Percentiles rank a stretch among this genome's conserved stretches.
phyloP scores from a whole-genome alignment of 192 early-diverging fungal species.

The Coemansia sp. region DNA sequence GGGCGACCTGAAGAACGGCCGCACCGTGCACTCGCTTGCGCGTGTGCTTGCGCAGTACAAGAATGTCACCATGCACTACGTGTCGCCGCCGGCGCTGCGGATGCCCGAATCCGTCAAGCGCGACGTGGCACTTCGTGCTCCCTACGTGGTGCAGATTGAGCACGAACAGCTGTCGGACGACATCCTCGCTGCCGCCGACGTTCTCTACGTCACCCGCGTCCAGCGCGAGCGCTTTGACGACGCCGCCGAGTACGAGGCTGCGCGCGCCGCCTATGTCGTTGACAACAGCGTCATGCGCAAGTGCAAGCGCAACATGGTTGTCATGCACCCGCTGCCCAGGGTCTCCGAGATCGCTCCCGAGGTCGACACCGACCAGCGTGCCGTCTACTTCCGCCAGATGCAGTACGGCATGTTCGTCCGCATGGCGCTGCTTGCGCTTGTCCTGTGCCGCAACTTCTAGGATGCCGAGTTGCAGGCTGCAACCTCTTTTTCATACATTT shows the following conservation, averaged over 20 bases:
- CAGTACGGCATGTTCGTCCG: slow-evolving; percentile 95
- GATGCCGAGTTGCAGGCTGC: background rate
- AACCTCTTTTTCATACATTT: slow-evolving; percentile 1
- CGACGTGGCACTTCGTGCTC: slow-evolving; percentile 59
- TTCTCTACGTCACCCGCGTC: slow-evolving; percentile 95
- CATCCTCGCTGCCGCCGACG: slow-evolving; percentile 87
- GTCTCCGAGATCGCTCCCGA: slow-evolving; percentile 95
- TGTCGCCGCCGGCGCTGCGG: slow-evolving; percentile 74
- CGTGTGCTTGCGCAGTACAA: slow-evolving; percentile 82
- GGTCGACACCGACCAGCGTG: slow-evolving; percentile 96
- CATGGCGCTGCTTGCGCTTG: slow-evolving; percentile 94
- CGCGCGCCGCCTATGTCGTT: slow-evolving; percentile 78
- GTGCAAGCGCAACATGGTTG: slow-evolving; percentile 95
- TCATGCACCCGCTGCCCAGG: slow-evolving; percentile 98
- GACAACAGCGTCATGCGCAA: slow-evolving; percentile 82
- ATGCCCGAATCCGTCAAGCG: slow-evolving; percentile 87
- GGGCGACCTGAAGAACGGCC: slow-evolving; percentile 96
- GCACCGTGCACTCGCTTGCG: slow-evolving; percentile 96
- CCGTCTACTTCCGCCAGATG: slow-evolving; percentile 99
- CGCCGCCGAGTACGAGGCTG: slow-evolving; percentile 76
- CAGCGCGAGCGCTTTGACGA: slow-evolving; percentile 92
- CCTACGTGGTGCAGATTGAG: slow-evolving; percentile 67
- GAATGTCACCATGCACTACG: slow-evolving; percentile 92
- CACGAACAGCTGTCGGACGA: slow-evolving; percentile 68
- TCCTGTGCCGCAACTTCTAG: slow-evolving; percentile 56